A percentile compares a stretch with the other conserved stretches of the same genome.
These are phyloP conservation scores for Sicyos edulis DNA, from an alignment of 306 rosid species.

Conservation along the genomic window DNA sequence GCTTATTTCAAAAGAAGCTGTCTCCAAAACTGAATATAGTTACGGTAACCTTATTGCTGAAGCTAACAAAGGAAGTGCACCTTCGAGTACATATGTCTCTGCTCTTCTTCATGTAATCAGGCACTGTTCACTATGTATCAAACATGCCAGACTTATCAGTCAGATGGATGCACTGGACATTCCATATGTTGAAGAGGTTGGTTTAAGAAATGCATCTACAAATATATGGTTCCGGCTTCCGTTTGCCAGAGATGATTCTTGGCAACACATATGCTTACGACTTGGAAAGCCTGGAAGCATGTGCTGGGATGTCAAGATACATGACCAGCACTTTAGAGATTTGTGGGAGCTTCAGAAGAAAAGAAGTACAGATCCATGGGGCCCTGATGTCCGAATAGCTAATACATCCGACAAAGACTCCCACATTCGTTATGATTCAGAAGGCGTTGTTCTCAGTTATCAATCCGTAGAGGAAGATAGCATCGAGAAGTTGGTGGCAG, in stretches of 20 bases:
- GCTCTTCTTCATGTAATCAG: constrained; percentile 92
- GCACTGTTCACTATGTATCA: constrained; percentile 84
- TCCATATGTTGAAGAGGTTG: constrained; percentile 89
- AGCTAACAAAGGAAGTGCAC: constrained; percentile 79
- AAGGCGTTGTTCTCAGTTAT: constrained; percentile 92
- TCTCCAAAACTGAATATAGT: constrained; percentile 51
- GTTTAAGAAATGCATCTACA: constrained; percentile 71
- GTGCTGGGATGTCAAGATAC: constrained; percentile 96
- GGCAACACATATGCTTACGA: constrained; percentile 90
- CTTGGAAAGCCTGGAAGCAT: constrained; percentile 98
- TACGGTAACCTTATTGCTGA: constrained; percentile 74
- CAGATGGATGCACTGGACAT: constrained; percentile 94
- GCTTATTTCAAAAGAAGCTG: constrained; percentile 41
- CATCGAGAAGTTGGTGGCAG: constrained; percentile 83
- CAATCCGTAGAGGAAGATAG: constrained; percentile 89
- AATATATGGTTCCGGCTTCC: constrained; percentile 98
- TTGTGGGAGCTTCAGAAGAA: constrained; percentile 99
- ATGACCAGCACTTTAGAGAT: constrained; percentile 91
- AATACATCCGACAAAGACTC: constrained; percentile 93
- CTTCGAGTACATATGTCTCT: constrained; percentile 80
- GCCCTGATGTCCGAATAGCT: constrained; percentile 91
- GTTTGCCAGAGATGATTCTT: constrained; percentile 76
- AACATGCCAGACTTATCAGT: constrained; percentile 91
- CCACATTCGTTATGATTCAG: constrained; percentile 89
- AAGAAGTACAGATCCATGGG: constrained; percentile 74